phyloP scores from a whole-genome alignment of 2,329 filamentous ascomycete species.

The Penicillium sp. region DNA sequence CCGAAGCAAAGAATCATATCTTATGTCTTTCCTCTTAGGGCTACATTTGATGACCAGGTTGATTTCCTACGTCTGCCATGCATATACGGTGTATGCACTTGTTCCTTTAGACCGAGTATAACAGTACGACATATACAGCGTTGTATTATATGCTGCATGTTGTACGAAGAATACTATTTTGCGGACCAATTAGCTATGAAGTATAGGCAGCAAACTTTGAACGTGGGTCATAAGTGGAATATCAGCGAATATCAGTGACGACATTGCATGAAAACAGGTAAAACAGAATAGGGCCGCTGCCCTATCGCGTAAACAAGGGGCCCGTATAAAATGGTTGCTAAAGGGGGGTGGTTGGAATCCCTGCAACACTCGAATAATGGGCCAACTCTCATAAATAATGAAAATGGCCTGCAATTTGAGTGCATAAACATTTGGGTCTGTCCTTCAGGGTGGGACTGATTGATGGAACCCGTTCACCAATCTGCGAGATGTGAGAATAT shows the following conservation, averaged over 20 bases:
- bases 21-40: no score
- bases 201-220: no score
- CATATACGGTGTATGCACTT: no score
- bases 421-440: background rate
- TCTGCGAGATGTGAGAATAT: background rate
- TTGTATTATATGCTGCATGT: no score
- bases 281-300: slow-evolving; percentile 18
- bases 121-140: no score
- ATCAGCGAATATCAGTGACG: background rate
- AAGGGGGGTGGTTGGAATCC: background rate
- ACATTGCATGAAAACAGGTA: slow-evolving; percentile 7
- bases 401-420: background rate
- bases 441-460: background rate
- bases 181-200: no score
- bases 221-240: background rate
- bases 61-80: no score
- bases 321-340: slow-evolving; percentile 6
- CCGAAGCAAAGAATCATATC: no score
- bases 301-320: slow-evolving; percentile 9
- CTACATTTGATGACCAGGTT: no score
- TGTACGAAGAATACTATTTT: no score
- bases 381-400: background rate
- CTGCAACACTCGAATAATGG: background rate
- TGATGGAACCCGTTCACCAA: background rate
- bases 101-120: no score